phyloP scores from a whole-genome alignment of 129 eudicot species.

The Artemisia annua region DNA sequence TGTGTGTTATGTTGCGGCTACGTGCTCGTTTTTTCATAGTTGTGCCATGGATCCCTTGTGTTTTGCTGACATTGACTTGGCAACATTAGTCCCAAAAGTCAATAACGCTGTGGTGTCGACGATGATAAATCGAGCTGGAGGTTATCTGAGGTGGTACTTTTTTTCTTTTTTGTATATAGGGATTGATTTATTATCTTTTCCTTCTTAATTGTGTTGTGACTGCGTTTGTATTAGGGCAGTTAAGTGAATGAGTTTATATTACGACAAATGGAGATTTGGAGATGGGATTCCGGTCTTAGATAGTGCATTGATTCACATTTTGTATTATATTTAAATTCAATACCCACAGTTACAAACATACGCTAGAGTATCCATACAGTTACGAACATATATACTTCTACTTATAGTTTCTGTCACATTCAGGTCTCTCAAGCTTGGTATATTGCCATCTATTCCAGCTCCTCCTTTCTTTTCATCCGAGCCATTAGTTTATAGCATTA shows the following conservation, averaged over 20 bases:
- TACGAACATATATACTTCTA: not conserved
- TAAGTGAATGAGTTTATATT: conserved; percentile 4
- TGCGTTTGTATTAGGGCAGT: not conserved
- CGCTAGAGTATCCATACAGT: too few species aligned
- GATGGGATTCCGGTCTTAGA: not conserved
- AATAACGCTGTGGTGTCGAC: conserved; percentile 71
- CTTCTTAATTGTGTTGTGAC: too few species aligned
- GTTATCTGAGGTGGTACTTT: conserved; percentile 48
- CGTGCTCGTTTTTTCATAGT: conserved; percentile 72
- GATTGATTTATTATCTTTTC: not conserved
- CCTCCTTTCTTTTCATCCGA: conserved; percentile 63
- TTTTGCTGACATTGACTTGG: conserved; percentile 72
- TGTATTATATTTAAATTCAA: too few species aligned
- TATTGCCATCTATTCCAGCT: conserved; percentile 51
- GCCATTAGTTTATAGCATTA: conserved; percentile 58
- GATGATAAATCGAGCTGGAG: conserved; percentile 82
- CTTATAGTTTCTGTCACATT: conserved; percentile 19
- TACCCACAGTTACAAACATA: too few species aligned
- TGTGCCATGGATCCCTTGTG: conserved; percentile 80
- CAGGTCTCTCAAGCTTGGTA: conserved; percentile 88
- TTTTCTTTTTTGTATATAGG: not conserved
- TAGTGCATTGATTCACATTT: not conserved
- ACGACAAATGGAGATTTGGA: not conserved
- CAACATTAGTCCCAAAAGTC: conserved; percentile 67
- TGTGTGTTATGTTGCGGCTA: conserved; percentile 67